Conservation (phyloP, 441 rosid genomes). For the Eutrema salsugineum region DNA sequence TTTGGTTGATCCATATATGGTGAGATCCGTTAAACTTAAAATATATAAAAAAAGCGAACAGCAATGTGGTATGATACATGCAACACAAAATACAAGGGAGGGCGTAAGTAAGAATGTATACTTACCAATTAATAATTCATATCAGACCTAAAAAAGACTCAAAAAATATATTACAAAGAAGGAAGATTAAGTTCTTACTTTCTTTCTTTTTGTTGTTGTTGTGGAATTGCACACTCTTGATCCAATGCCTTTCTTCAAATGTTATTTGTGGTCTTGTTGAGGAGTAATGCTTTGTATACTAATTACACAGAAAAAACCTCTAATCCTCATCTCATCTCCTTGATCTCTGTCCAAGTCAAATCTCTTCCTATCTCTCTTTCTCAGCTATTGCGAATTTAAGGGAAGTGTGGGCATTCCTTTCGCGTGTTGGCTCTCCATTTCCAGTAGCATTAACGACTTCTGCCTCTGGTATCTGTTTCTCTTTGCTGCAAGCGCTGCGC, state of each 20-base stretch:
- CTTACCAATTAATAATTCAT: conserved; percentile 2
- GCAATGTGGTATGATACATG: conserved; percentile 15
- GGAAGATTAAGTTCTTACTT: conserved; percentile 9
- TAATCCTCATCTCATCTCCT: conserved; percentile 14
- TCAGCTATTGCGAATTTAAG: conserved; percentile 50
- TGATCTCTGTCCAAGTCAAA: conserved; percentile 26
- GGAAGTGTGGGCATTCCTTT: conserved; percentile 79
- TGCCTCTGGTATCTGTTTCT: conserved; percentile 90
- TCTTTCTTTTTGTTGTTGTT: background rate
- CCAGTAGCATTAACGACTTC: conserved; percentile 86
- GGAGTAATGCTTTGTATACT: conserved; percentile 31
- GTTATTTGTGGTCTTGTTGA: conserved; percentile 19
- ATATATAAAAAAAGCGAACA: background rate
- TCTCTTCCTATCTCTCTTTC: conserved; percentile 8
- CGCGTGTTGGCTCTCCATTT: conserved; percentile 96
- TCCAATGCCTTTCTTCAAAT: background rate
- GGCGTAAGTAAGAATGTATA: conserved; percentile 12
- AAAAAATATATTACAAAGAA: conserved; percentile 2
- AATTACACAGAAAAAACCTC: conserved; percentile 25
- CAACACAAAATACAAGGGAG: background rate
- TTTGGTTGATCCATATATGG: conserved; percentile 8
- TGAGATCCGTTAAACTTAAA: background rate
- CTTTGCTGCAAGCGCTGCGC: conserved; percentile 78
- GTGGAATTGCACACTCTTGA: background rate
- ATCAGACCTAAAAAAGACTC: background rate